A percentile compares a stretch with the other conserved stretches of the same genome.
Conservation (phyloP, 345 rosid species). For the Triadica sebifera region DNA sequence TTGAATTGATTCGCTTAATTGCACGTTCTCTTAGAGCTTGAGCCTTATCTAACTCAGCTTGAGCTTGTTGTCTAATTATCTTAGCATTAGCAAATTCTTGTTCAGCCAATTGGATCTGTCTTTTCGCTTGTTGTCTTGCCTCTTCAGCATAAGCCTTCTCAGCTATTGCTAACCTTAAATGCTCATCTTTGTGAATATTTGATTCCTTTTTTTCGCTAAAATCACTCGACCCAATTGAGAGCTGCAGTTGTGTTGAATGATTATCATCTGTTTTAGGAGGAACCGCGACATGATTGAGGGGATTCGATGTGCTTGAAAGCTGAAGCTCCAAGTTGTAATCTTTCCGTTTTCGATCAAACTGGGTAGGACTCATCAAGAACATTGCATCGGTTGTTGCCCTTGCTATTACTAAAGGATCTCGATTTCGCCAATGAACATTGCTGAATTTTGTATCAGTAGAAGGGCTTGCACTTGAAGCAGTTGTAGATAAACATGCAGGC, state of each 20-base stretch:
- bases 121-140: slow-evolving; percentile 58
- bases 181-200: slow-evolving; percentile 41
- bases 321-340: slow-evolving; percentile 64
- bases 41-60: slow-evolving; percentile 70
- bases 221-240: slow-evolving; percentile 58
- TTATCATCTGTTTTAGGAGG: slow-evolving; percentile 38
- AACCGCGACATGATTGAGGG: slow-evolving; percentile 17
- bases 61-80: slow-evolving; percentile 74
- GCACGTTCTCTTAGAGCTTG: slow-evolving; percentile 58
- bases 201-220: slow-evolving; percentile 24
- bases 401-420: slow-evolving; percentile 25
- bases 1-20: slow-evolving; percentile 54
- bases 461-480: slow-evolving; percentile 63
- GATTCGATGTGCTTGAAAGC: slow-evolving; percentile 43
- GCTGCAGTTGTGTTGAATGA: slow-evolving; percentile 54
- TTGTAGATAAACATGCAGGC: slow-evolving; percentile 51
- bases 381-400: slow-evolving; percentile 28
- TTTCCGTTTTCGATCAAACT: not conserved
- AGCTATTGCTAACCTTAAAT: slow-evolving; percentile 51
- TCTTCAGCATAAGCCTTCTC: slow-evolving; percentile 62
- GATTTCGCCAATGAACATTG: slow-evolving; percentile 40
- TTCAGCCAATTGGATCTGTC: slow-evolving; percentile 79
- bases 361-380: slow-evolving; percentile 32
- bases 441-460: slow-evolving; percentile 51
- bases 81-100: slow-evolving; percentile 73